Evolutionary conservation across 768 basidiomycete genomes (phyloP), one percentile per base, ranked within the genome.

Genomic region (Leccinum aurantiacum): DNA sequence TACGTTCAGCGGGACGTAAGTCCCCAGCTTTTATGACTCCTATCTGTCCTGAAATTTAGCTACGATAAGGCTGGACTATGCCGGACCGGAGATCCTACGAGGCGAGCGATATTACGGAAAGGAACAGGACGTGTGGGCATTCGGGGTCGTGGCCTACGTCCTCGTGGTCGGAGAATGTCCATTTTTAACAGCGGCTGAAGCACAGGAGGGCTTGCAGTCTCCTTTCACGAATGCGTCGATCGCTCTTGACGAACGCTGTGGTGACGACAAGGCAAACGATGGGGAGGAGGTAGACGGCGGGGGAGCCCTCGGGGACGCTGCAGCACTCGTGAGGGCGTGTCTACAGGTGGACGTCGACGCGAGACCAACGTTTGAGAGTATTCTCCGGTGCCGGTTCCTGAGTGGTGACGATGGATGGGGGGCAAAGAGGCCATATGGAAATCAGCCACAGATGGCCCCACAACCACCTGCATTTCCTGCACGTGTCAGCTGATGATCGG

Each of bases 61-160:
- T 55, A 46, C 48, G 53, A 59, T 55, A 54, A 93, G 92, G 17
- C 78, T 94, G 66, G 94, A 96, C 73, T 98, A 98, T 71, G 96
- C 96, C 15, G 93, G 91, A 9, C 97, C 96, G 41, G 96, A 99
- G 74, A 98, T 99, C 58, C 76, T 99, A 31, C 87, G 93, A 17
- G 96, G 96, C 3, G 94, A 97, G 71, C 84, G 91, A 53, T 99
- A 99, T 73, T 83, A 90, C 63, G 97, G 96, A 37, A 95, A 95
- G 70, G 94, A 96, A 71, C 95, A 98, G 74, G 96, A 99, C 66
- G 91, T 98, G 3, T 99, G 96, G 95, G 96, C 96, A 0, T 91
- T 96, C 61, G 96, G 96, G 14, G 95, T 98, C 24, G 93, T 99
- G 22, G 94, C 89, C 13, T 99, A 95, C 73, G 96, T 99, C 58